A percentile compares a stretch with the other conserved stretches of the same genome.
Conservation (phyloP, 805 yeast species). For the Spathaspora boniae region DNA sequence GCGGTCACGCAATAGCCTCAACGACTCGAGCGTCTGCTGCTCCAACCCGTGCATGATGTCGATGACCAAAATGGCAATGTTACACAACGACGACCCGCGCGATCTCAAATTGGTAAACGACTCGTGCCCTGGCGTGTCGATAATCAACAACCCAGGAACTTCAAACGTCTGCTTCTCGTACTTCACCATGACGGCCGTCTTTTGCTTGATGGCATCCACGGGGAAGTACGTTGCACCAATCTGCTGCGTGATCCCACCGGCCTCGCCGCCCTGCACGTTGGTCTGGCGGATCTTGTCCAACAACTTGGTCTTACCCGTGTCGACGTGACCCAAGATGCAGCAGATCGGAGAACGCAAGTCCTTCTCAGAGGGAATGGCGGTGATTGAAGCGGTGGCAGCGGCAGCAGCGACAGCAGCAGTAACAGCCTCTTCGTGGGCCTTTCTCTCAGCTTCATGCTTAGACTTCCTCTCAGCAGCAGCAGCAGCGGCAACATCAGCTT, state of each 20-base stretch:
- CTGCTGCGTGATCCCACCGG: conserved; percentile 99
- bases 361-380: conserved; percentile 29
- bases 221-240: conserved; percentile 99
- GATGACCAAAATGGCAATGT: conserved; percentile 96
- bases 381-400: conserved; percentile 12
- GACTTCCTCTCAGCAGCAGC: conserved; percentile 27
- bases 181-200: conserved; percentile 86
- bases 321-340: conserved; percentile 99
- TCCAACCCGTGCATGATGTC: conserved; percentile 99
- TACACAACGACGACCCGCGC: conserved; percentile 98
- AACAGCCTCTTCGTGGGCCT: conserved; percentile 21
- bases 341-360: conserved; percentile 98
- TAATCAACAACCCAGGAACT: conserved; percentile 94
- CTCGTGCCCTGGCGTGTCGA: conserved; percentile 99
- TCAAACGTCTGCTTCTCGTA: conserved; percentile 84
- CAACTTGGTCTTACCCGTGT: conserved; percentile 97
- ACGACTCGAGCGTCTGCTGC: conserved; percentile 95
- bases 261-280: conserved; percentile 99
- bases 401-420: conserved; percentile 16
- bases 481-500: conserved; percentile 16
- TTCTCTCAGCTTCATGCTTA: conserved; percentile 18
- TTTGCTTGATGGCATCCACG: conserved; percentile 84
- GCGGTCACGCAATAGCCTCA: conserved; percentile 86
- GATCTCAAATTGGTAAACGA: conserved; percentile 96
- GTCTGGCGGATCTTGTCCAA: conserved; percentile 97